Evolutionary conservation across 148 eudicot genomes (phyloP), one percentile per base, ranked within the genome.

Genomic region (Camellia granthamiana): DNA sequence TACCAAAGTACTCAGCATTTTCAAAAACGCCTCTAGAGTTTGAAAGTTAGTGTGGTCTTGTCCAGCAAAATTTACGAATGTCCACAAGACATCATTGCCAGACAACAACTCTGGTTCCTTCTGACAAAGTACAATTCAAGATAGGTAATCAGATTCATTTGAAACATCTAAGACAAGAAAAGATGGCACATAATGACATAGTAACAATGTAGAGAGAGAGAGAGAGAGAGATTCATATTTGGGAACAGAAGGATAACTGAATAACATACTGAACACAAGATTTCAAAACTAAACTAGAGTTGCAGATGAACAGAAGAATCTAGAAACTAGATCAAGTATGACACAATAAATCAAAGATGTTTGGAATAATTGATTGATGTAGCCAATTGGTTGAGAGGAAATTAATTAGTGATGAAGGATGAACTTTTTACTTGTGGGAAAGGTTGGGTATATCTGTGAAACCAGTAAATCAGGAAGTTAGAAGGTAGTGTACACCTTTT

Each of bases 1-100:
- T 90, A 96, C 99, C 95, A 96, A 82, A 76, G 98, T 91, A 76
- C 94, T 90, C 65, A 96, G 84, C 95, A 96, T 90, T 77, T 92
- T 91, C 89, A 96, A 84, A 84, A 96, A 96, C 76, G 99, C 98
- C 79, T 86, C 99, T 75, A 96, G 86, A 18, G 99, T 96, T 49
- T 93, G 92, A 82, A 91, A 91, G 87, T 96, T 96, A 46, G 90
- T 88, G 80, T 96, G 99, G 85, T 93, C 99, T 84, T 96, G 98
- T 74, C 98, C 99, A 77, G 99, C 93, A 84, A 93, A 93, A 83
- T 90, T 90, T 30, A 96, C 97, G 85, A 96, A 93, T 44, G 98
- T 96, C 99, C 99, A 96, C 78, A 96, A 67, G 63, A 89, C 97
- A 85, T 96, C 99, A 87, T 96, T 96, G 77, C 98, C 97, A 58